Conservation (phyloP, 495 filamentous ascomycete genomes). For the Lepidopterella palustris region DNA sequence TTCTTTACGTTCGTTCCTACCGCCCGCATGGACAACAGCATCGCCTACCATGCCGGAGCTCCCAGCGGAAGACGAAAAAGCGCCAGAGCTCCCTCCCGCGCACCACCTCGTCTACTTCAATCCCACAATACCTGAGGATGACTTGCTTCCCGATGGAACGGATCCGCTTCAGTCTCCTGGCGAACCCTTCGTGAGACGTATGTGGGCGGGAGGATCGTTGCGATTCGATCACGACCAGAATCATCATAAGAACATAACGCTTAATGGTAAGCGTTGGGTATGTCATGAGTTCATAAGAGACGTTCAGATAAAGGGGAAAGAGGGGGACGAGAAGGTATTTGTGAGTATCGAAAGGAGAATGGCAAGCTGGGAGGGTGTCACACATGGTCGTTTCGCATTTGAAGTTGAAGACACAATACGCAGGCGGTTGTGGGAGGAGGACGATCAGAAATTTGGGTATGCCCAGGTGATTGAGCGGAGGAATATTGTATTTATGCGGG, state of each 20-base stretch:
- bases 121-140: constrained; percentile 23
- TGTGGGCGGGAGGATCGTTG: constrained; percentile 42
- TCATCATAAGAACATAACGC: too few relatives aligned
- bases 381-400: too few relatives aligned
- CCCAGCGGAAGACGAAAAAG: neutral
- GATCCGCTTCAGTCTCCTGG: constrained; percentile 40
- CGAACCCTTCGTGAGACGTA: constrained; percentile 34
- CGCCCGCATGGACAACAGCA: neutral
- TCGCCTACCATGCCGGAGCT: neutral
- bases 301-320: constrained; percentile 49
- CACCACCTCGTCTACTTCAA: constrained; percentile 41
- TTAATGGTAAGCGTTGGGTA: constrained; percentile 41
- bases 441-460: constrained; percentile 38
- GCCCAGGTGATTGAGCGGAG: constrained; percentile 47
- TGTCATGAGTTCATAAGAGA: constrained; percentile 62
- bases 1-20: neutral
- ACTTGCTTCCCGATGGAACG: constrained; percentile 38
- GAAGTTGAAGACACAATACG: too few relatives aligned
- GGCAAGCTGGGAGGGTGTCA: constrained; percentile 38
- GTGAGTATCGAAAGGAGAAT: constrained; percentile 52
- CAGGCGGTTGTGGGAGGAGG: constrained; percentile 39
- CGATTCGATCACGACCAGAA: constrained; percentile 11
- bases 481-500: constrained; percentile 57
- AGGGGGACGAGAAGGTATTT: constrained; percentile 53
- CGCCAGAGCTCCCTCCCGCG: constrained; percentile 24